These are phyloP conservation scores for Daldinia bambusicola DNA, from an alignment of 495 filamentous ascomycete species.

Conservation along the genomic window DNA sequence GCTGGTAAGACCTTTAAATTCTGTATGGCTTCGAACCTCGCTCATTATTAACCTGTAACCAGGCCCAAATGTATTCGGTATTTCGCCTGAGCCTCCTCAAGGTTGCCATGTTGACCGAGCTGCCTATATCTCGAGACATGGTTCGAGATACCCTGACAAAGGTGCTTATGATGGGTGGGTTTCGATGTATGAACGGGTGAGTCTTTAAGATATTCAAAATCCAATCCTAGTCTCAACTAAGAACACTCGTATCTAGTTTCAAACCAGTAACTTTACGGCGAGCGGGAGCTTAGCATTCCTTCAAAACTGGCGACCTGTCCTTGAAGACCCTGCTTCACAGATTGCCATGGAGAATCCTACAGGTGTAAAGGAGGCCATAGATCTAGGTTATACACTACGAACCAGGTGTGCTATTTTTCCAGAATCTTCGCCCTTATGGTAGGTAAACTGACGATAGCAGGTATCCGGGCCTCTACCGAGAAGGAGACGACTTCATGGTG, in stretches of 20 bases:
- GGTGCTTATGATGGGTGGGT: slow-evolving; percentile 65
- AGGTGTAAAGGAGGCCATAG: slow-evolving; percentile 64
- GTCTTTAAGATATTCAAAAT: slow-evolving; percentile 3
- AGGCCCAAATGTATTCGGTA: slow-evolving; percentile 65
- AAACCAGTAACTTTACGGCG: slow-evolving; percentile 57
- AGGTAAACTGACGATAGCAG: slow-evolving; percentile 31
- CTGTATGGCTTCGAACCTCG: background rate
- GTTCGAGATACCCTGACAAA: slow-evolving; percentile 65
- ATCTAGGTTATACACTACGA: slow-evolving; percentile 52
- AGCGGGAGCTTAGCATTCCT: slow-evolving; percentile 59
- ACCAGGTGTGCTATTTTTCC: slow-evolving; percentile 31
- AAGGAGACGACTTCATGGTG: slow-evolving; percentile 62
- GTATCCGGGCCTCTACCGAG: slow-evolving; percentile 66
- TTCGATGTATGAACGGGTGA: slow-evolving; percentile 56
- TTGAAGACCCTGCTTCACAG: slow-evolving; percentile 59
- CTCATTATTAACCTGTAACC: background rate
- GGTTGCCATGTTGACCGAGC: slow-evolving; percentile 65
- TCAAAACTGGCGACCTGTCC: slow-evolving; percentile 61
- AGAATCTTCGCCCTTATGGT: slow-evolving; percentile 4
- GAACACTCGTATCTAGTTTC: slow-evolving; percentile 47
- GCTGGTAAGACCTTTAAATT: slow-evolving; percentile 48
- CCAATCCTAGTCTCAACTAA: background rate
- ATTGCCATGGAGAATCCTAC: slow-evolving; percentile 63
- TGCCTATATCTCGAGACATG: slow-evolving; percentile 65
- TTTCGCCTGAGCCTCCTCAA: slow-evolving; percentile 59